These are phyloP conservation scores for Hanseniaspora pseudoguilliermondii DNA, from an alignment of 805 yeast species.

Conservation along the genomic window DNA sequence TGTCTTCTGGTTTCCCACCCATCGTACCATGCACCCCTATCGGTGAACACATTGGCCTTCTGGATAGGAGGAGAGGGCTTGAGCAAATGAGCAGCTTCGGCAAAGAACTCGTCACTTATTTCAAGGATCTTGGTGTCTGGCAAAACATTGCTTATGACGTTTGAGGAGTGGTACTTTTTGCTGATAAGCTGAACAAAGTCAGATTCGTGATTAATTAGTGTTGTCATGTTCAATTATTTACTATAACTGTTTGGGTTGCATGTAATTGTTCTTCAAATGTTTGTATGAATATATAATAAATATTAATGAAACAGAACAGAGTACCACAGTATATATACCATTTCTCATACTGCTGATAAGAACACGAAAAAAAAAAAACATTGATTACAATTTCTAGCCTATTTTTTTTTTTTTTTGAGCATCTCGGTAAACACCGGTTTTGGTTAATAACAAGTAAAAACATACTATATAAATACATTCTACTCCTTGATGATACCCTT, in stretches of 20 bases:
- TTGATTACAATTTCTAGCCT: too few species aligned
- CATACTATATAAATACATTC: not conserved
- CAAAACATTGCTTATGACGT: conserved; percentile 71
- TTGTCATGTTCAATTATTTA: not conserved
- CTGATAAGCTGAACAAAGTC: conserved; percentile 16
- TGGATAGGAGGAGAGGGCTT: conserved; percentile 70
- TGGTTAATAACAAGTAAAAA: too few species aligned
- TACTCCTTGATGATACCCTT: conserved; percentile 39
- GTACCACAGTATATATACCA: too few species aligned
- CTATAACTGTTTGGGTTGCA: not conserved
- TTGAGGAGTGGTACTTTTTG: conserved; percentile 26
- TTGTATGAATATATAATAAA: too few species aligned
- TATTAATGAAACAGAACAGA: too few species aligned
- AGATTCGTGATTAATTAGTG: conserved; percentile 6
- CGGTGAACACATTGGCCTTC: conserved; percentile 66
- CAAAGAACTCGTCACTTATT: conserved; percentile 88
- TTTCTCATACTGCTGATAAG: too few species aligned
- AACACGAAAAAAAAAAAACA: too few species aligned
- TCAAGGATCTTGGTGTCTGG: conserved; percentile 57
- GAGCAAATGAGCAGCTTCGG: conserved; percentile 76
- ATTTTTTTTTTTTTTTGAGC: too few species aligned
- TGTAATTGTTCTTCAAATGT: too few species aligned
- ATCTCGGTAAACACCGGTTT: too few species aligned
- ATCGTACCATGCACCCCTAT: conserved; percentile 93
- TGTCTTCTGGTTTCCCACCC: conserved; percentile 99